Percentiles rank a stretch among this genome's conserved stretches.
These are phyloP conservation scores for Paspalum vaginatum DNA, from an alignment of 176 grass and related monocot species.

Conservation along the genomic window DNA sequence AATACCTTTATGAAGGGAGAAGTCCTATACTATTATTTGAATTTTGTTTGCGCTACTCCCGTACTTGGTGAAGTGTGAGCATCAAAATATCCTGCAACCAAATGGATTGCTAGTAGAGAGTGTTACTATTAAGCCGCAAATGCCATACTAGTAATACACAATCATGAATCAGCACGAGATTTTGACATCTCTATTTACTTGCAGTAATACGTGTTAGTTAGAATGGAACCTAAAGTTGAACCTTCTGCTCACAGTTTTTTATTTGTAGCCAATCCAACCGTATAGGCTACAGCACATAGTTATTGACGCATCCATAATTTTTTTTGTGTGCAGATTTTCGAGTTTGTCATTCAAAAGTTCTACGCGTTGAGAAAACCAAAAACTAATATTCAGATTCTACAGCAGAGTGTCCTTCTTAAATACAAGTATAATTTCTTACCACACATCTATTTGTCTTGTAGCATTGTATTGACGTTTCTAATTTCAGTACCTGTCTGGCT, in stretches of 20 bases:
- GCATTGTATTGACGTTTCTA: constrained; percentile 8
- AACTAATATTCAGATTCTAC: constrained; percentile 99
- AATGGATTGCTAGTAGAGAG: constrained; percentile 2
- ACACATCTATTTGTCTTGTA: constrained; percentile 11
- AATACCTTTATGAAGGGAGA: not conserved
- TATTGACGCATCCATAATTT: constrained; percentile 36
- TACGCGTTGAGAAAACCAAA: constrained; percentile 99
- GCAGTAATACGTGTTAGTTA: constrained; percentile 1
- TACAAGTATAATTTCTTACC: constrained; percentile 79
- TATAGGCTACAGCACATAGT: constrained; percentile 24
- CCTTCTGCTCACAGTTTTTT: constrained; percentile 10
- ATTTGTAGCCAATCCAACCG: constrained; percentile 5
- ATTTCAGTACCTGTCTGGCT: not conserved
- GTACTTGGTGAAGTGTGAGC: not conserved
- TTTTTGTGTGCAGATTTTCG: constrained; percentile 87
- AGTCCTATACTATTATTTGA: not conserved
- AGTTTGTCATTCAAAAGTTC: constrained; percentile 95
- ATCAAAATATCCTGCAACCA: not conserved
- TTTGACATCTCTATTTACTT: constrained; percentile 10
- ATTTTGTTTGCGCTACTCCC: not conserved
- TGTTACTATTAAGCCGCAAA: not conserved
- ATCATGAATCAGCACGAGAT: constrained; percentile 12
- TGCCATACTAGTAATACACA: not conserved
- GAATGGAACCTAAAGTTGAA: constrained; percentile 21
- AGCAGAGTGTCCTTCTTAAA: constrained; percentile 92